Evolutionary conservation across 768 basidiomycete genomes (phyloP), one percentile per base, ranked within the genome.

Genomic region (Suillus paluster): DNA sequence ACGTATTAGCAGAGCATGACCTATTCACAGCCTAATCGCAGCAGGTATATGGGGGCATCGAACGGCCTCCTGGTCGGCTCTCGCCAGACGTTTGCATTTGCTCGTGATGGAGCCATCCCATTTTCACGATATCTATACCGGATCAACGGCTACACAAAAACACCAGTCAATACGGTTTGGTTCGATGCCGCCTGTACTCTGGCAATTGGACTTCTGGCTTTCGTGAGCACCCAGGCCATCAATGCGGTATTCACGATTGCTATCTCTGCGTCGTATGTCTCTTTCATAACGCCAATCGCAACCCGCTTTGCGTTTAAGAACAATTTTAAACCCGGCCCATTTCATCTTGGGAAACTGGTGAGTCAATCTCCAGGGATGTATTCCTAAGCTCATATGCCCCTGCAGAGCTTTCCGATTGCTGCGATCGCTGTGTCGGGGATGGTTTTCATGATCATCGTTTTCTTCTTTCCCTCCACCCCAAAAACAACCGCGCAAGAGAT

Each of bases 41-140:
- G 11, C 49, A 82, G 82, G 59, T 84, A 80, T 65, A 81, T 85
- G 79, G 84, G 84, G 81, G 85, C 84, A n/a, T 81, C 84, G 15
- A 84, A 83, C 67, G 80, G 77, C 74, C 73, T 81, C 39, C 70
- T 77, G n/a, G n/a, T n/a, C n/a, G n/a, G n/a, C n/a, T n/a, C n/a
- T n/a, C n/a, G n/a, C n/a, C n/a, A n/a, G n/a, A n/a, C n/a, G n/a
- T n/a, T n/a, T n/a, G n/a, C n/a, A n/a, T n/a, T n/a, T n/a, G n/a
- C n/a, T n/a, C n/a, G 90, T 1, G 89, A 91, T 68, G 82, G 81
- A 23, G 88, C 84, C 0, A 80, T 91, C 5, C 89, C 88, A 0
- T 83, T 90, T 64, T 91, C 89, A 0, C 64, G 73, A 7, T 84
- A 79, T 77, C 75, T 90, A 3, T 87, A 87, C 68, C n/a, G n/a